Evolutionary conservation across 2,329 filamentous ascomycete genomes (phyloP).

Genomic region (Aspergillus arachidicola): DNA sequence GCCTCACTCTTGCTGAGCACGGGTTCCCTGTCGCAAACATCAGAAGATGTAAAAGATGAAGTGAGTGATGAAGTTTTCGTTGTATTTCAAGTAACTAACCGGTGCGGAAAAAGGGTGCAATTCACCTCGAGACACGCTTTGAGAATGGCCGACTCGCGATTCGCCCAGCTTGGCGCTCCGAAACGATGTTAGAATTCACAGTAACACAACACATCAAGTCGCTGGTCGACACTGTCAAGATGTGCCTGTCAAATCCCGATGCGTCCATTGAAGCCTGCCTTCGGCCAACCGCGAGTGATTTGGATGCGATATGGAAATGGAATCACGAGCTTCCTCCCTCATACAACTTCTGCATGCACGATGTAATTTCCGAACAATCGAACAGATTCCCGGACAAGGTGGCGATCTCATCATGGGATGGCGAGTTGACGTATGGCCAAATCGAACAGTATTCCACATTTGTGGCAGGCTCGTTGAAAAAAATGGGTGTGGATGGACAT

Average conservation of each 20-base stretch:
- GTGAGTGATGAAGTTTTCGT: constrained; percentile 13
- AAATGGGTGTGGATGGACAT: constrained; percentile 30
- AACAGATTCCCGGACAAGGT: constrained; percentile 27
- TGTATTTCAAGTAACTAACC: background rate
- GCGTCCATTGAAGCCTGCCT: constrained; percentile 36
- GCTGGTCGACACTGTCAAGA: constrained; percentile 45
- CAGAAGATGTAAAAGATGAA: constrained; percentile 24
- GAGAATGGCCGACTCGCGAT: constrained; percentile 34
- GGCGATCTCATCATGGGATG: constrained; percentile 37
- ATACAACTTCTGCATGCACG: constrained; percentile 51
- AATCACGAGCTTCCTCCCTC: constrained; percentile 49
- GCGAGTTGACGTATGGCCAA: constrained; percentile 32
- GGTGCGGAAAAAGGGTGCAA: constrained; percentile 26
- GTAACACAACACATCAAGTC: constrained; percentile 47
- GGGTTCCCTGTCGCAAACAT: constrained; percentile 18
- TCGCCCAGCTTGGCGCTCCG: constrained; percentile 45
- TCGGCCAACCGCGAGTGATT: constrained; percentile 38
- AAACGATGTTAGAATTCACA: constrained; percentile 48
- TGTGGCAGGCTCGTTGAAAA: constrained; percentile 28
- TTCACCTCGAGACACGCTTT: constrained; percentile 38
- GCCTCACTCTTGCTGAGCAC: constrained; percentile 30
- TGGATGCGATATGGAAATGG: constrained; percentile 52
- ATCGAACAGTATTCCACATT: constrained; percentile 39
- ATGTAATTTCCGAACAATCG: constrained; percentile 42
- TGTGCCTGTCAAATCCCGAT: constrained; percentile 34